Percentiles rank a stretch among this genome's conserved stretches.
phyloP scores from a whole-genome alignment of 2,329 filamentous ascomycete genomes.

The Xylariales sp. region DNA sequence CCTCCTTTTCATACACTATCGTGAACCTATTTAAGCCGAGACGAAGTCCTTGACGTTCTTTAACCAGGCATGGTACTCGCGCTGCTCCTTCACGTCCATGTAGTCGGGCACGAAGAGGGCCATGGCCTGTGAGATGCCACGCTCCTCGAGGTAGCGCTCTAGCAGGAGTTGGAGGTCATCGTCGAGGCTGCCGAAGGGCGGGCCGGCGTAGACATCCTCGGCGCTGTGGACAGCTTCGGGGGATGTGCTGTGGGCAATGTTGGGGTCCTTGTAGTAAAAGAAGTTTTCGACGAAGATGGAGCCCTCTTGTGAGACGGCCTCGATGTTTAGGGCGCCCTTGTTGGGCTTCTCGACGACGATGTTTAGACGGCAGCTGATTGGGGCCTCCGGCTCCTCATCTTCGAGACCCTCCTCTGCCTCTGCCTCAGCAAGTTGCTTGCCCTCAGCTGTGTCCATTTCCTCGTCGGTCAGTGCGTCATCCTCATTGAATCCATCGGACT shows the following conservation, averaged over 20 bases:
- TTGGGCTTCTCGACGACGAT: slow-evolving; percentile 89
- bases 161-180: slow-evolving; percentile 93
- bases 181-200: slow-evolving; percentile 92
- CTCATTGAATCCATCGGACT: slow-evolving; percentile 69
- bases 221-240: slow-evolving; percentile 82
- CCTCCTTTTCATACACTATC: slow-evolving; percentile 11
- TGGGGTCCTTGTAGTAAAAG: slow-evolving; percentile 83
- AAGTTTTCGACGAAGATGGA: slow-evolving; percentile 90
- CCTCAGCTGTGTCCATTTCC: slow-evolving; percentile 57
- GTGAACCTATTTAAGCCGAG: slow-evolving; percentile 66
- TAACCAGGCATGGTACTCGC: slow-evolving; percentile 93
- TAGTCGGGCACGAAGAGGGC: slow-evolving; percentile 95
- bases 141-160: slow-evolving; percentile 94
- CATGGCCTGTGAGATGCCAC: slow-evolving; percentile 87
- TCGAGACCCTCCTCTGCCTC: slow-evolving; percentile 67
- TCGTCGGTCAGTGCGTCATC: slow-evolving; percentile 64
- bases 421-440: slow-evolving; percentile 63
- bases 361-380: slow-evolving; percentile 84
- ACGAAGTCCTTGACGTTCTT: slow-evolving; percentile 88
- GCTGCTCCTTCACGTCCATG: slow-evolving; percentile 98
- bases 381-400: slow-evolving; percentile 59
- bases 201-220: slow-evolving; percentile 86
- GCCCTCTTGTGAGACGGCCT: slow-evolving; percentile 87
- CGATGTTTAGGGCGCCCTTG: slow-evolving; percentile 87
- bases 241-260: slow-evolving; percentile 78